Base-by-base conservation (phyloP, 176 grass and related monocot species). In the Juncus effusus region DNA sequence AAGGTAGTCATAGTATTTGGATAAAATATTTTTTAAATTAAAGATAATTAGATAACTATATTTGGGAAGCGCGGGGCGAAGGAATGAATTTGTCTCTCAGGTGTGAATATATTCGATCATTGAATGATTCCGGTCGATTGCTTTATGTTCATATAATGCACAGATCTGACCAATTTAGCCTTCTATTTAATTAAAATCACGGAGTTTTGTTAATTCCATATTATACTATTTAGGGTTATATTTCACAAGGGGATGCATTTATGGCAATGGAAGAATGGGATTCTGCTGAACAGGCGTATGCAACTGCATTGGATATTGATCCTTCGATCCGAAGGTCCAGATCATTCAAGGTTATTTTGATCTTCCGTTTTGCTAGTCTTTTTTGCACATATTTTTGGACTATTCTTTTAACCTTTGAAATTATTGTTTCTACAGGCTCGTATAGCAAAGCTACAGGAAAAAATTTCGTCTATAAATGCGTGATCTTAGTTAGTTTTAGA, bases 271-370 rank as follows among this genome's bases (percentile, higher is more conserved):
- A 69, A 61, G 85, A 87, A 70, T 84, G 64, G 57, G 47, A 41
- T 70, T 59, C 54, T 60, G 88, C 85, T 3, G 85, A 93, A 57
- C 56, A 76, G 57, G 83, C 85, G 55, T 93, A 78, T 78, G 82
- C 80, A 60, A 59, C 69, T 49, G 85, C 88, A 50, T 84, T 99
- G 80, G 63, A 82, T 60, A 63, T 93, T 44, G 88, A 99, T 80
- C 80, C 88, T 60, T 89, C 85, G 28, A 70, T 89, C 73, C 77
- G 85, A 13, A 75, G 88, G 0, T 86, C 85, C 64, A 92, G 77
- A 56, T 92, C 88, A 7, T 97, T 93, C 80, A 97, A 86, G 94
- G 94, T 97, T 65, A n/a, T 37, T 63, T 65, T 72, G 40, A 19
- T 3, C 3, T 15, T 11, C 15, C 7, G 38, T 41, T 42, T 53